Base-by-base conservation (phyloP, 176 grass and related monocot genomes). In the Triticum urartu region DNA sequence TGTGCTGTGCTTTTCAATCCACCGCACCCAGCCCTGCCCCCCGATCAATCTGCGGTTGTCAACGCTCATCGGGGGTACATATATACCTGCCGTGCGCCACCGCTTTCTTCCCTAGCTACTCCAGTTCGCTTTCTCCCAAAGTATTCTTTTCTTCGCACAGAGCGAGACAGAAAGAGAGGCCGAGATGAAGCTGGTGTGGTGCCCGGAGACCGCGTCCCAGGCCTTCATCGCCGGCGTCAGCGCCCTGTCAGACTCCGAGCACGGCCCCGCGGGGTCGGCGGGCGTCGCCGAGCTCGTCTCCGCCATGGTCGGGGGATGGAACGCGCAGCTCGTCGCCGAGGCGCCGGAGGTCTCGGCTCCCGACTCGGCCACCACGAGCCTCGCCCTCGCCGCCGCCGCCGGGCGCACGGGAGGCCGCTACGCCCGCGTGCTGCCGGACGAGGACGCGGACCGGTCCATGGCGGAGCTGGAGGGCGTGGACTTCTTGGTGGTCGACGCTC, bases 251-350 rank as follows among this genome's bases (percentile, higher is more conserved):
- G 14, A 6, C 17, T 8, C 72, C 34, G 6, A 11, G 50, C 3
- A 59, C 58, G 4, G 13, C 26, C 8, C 34, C 26, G 64, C 38
- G 2, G 87, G 52, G 1, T 25, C 87, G 13, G 15, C 68, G 7
- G 88, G 88, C 35, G 86, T 91, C 8, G 90, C 92, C 35, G 88
- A 89, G 90, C 86, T 97, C 78, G 42, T 97, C 61, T 87, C 90
- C 3, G 88, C 95, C 73, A 89, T 89, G 95, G 92, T 90, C 2
- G 92, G 92, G 1, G 95, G 90, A 0, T 94, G 92, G 95, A 91
- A 92, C 42, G 90, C 92, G 6, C 90, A 90, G 81, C 90, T 97
- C 60, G 84, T 97, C 84, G 85, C 94, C 38, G 92, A 97, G 64
- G 89, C 90, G 11, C 88, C 86, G 83, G 61, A 58, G 33, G 52